Evolutionary conservation across 176 grass and related monocot genomes (phyloP), one percentile per base, ranked within the genome.

Genomic region (Oryza glaberrima): DNA sequence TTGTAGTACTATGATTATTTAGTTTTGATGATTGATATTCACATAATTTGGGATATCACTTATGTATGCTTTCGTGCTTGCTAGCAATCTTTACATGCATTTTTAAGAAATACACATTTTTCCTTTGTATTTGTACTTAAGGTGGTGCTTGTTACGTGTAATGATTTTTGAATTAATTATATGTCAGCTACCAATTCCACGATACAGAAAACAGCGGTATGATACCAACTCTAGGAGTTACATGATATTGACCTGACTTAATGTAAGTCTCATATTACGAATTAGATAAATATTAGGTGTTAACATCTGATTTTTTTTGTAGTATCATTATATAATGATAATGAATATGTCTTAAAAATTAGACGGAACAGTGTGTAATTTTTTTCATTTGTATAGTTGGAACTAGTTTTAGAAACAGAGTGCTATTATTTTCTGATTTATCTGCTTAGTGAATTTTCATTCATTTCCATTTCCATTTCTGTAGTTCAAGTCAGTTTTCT

Each of bases 121-220:
- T 23, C n/a, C 47, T 47, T 44, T 61, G 34, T 69, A 78, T 67
- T 41, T 77, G 52, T 28, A 22, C 19, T 22, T 61, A 3, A 6
- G 19, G 34, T 71, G 51, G 17, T 38, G 16, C 2, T 3, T 77
- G 38, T 30, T 34, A 34, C 19, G 25, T 67, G 63, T n/a, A 3
- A 51, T 77, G 63, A 4, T 67, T 28, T 81, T 80, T 86, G 19
- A n/a, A 5, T 65, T 73, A 52, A 40, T 47, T 64, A 69, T 82
- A 17, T 82, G 2, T 70, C 2, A 61, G 64, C 20, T 28, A 41
- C 56, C 12, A 36, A 65, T 54, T 54, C 72, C 70, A 46, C 19
- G 45, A 67, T 11, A 10, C 20, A 32, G 22, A 73, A 52, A 77
- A 35, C 8, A 22, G 41, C 13, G 23, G 3, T 63, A 46, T 82